Evolutionary conservation across 106 monocot genomes (phyloP).

Genomic region (Iris macrosiphon): DNA sequence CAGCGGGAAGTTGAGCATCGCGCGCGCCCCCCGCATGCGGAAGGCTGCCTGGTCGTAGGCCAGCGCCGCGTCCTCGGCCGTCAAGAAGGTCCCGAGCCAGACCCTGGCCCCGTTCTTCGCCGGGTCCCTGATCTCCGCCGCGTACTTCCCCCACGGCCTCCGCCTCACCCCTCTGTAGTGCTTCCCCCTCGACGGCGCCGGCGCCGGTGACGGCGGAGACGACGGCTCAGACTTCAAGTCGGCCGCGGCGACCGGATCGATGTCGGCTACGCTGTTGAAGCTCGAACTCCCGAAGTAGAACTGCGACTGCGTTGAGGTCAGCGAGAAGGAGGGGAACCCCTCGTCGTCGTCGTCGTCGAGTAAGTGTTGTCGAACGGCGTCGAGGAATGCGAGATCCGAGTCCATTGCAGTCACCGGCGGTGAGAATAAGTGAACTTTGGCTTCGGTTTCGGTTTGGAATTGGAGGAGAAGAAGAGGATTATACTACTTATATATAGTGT

Average conservation of each 20-base stretch:
- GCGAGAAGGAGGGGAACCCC: no score
- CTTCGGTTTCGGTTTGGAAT: no score
- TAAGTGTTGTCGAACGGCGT: conserved; percentile 32
- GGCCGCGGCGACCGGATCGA: conserved; percentile 1
- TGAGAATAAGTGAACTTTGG: no score
- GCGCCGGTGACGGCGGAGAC: no score
- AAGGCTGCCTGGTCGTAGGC: conserved; percentile 14
- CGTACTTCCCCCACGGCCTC: conserved; percentile 34
- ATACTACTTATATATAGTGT: no score
- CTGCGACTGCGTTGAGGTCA: background rate
- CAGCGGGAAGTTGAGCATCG: conserved; percentile 22
- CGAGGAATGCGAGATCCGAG: conserved; percentile 26
- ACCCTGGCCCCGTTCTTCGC: conserved; percentile 67
- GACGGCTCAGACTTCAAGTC: conserved; percentile 10
- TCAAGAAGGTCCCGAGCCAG: conserved; percentile 52
- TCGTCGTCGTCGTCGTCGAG: no score
- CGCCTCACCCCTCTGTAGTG: conserved; percentile 63
- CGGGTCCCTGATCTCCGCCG: conserved; percentile 55
- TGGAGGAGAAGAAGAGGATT: no score
- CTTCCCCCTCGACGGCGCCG: conserved; percentile 22
- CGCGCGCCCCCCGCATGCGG: conserved; percentile 22
- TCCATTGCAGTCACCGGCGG: no score
- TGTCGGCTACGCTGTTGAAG: conserved; percentile 61
- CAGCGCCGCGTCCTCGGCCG: conserved; percentile 18
- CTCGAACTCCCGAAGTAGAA: conserved; percentile 41